Conservation (phyloP, 345 rosid genomes). For the Brassica carinata region DNA sequence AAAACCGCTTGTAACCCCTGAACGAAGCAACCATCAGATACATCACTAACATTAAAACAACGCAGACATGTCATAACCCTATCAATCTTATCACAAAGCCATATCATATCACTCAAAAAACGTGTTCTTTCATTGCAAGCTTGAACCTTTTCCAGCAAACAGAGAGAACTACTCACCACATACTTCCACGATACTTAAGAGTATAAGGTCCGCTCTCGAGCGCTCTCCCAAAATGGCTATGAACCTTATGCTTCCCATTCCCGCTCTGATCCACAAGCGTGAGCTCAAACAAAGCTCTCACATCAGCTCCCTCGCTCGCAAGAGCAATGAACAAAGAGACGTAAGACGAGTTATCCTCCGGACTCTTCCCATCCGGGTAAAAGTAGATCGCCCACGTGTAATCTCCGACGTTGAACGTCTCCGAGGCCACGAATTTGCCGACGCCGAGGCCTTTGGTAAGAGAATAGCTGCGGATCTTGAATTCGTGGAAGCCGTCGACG, state of each 20-base stretch:
- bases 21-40: background rate
- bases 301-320: slow-evolving; percentile 79
- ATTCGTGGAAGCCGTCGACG: slow-evolving; percentile 68
- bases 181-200: slow-evolving; percentile 74
- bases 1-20: background rate
- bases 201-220: slow-evolving; percentile 82
- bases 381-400: slow-evolving; percentile 79
- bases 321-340: slow-evolving; percentile 72
- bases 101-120: background rate
- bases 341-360: slow-evolving; percentile 60
- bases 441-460: slow-evolving; percentile 69
- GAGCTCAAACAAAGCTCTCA: slow-evolving; percentile 76
- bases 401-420: slow-evolving; percentile 68
- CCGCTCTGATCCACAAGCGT: slow-evolving; percentile 80
- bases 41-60: background rate
- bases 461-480: slow-evolving; percentile 66
- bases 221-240: slow-evolving; percentile 75
- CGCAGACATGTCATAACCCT: too few species aligned
- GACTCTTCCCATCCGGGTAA: slow-evolving; percentile 81
- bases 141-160: background rate
- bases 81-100: too few species aligned
- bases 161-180: slow-evolving; percentile 58
- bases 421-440: slow-evolving; percentile 66
- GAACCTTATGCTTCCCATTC: slow-evolving; percentile 65
- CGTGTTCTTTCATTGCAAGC: background rate